Percentiles rank a stretch among this genome's conserved stretches.
Evolutionary conservation across 208 protist genomes (phyloP).

Genomic region (Trypanosoma melophagium): DNA sequence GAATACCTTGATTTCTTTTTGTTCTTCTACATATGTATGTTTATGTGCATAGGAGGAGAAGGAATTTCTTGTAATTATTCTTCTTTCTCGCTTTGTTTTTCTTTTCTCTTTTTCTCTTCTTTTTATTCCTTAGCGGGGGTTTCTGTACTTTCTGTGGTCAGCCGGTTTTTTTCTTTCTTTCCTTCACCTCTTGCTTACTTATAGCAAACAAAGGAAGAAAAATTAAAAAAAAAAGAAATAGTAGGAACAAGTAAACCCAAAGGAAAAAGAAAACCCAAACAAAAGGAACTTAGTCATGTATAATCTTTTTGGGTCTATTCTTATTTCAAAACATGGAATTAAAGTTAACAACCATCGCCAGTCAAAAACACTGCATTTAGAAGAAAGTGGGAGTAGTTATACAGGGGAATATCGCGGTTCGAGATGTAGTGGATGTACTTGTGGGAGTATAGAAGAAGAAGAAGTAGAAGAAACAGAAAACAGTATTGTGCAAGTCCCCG

Average conservation of each 20-base stretch:
- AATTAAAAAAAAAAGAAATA: background rate
- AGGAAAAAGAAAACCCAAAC: slow-evolving; percentile 6
- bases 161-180: no score
- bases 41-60: no score
- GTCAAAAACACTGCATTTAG: background rate
- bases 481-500: slow-evolving; percentile 33
- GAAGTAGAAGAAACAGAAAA: background rate
- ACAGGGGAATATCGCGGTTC: background rate
- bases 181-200: no score
- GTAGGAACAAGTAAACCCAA: slow-evolving; percentile 6
- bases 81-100: no score
- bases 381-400: background rate
- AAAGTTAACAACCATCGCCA: background rate
- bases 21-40: no score
- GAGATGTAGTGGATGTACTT: background rate
- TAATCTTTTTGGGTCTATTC: slow-evolving; percentile 24
- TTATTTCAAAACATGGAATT: slow-evolving; percentile 1
- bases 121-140: background rate
- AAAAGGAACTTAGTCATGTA: slow-evolving; percentile 3
- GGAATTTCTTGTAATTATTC: no score
- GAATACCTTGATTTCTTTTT: no score
- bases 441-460: background rate
- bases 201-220: background rate
- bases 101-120: slow-evolving; percentile 19
- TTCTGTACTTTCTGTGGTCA: background rate